Evolutionary conservation across 148 eudicot genomes (phyloP).

Genomic region (Rhododendron kiyosumense): DNA sequence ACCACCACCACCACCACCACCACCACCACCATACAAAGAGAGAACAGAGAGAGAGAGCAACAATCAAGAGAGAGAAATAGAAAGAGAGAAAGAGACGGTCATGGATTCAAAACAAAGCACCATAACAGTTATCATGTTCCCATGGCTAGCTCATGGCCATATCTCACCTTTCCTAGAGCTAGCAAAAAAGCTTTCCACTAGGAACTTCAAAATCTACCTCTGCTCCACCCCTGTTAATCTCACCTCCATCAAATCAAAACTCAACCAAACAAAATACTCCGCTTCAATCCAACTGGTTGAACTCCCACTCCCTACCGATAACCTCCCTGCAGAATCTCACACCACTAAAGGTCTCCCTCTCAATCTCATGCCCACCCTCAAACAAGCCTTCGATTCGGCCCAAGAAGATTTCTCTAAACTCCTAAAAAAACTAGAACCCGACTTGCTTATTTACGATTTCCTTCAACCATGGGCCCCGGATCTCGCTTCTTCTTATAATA

Average conservation of each 20-base stretch:
- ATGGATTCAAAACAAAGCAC: slow-evolving; percentile 12
- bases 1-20: not conserved
- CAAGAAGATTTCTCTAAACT: not conserved
- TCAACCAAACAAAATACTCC: not conserved
- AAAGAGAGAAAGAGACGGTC: not conserved
- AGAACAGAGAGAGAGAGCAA: not conserved
- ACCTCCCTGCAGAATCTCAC: not conserved
- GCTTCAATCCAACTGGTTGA: not conserved
- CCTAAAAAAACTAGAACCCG: slow-evolving; percentile 4
- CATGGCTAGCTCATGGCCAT: slow-evolving; percentile 11
- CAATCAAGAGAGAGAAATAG: not conserved
- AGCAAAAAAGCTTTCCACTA: not conserved
- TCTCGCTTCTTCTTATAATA: not conserved
- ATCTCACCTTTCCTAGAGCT: slow-evolving; percentile 11
- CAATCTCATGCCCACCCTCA: slow-evolving; percentile 1
- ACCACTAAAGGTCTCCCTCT: slow-evolving; percentile 12
- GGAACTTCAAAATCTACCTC: slow-evolving; percentile 6
- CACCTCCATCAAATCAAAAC: not conserved
- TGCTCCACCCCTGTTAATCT: slow-evolving; percentile 8
- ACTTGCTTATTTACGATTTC: slow-evolving; percentile 5
- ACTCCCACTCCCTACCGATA: not conserved
- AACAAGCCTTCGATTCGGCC: slow-evolving; percentile 2
- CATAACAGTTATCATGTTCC: slow-evolving; percentile 9
- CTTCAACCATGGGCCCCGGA: slow-evolving; percentile 9
- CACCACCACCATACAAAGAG: not conserved